Evolutionary conservation across 2,329 filamentous ascomycete genomes (phyloP).

Genomic region (Lojkania enalia): DNA sequence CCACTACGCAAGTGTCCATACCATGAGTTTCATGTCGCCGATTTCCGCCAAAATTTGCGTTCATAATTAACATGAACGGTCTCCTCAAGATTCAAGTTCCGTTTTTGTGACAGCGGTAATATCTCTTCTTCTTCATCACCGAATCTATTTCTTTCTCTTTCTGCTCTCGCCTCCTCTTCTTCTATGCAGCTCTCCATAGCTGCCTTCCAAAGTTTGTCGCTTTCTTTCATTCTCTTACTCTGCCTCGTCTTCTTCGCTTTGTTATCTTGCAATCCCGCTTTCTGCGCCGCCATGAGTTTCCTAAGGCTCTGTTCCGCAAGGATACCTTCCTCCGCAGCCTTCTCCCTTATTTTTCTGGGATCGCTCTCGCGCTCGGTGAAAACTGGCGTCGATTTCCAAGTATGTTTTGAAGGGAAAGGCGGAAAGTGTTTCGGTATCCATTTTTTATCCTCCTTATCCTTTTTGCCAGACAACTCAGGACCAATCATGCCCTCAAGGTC

Average conservation of each 20-base stretch:
- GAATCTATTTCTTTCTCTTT: slow-evolving; percentile 22
- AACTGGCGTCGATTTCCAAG: slow-evolving; percentile 63
- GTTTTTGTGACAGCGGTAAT: slow-evolving; percentile 34
- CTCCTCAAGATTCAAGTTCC: slow-evolving; percentile 36
- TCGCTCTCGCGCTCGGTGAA: slow-evolving; percentile 63
- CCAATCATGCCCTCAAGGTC: slow-evolving; percentile 56
- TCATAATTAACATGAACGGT: slow-evolving; percentile 62
- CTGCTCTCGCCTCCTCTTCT: slow-evolving; percentile 43
- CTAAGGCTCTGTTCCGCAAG: slow-evolving; percentile 67
- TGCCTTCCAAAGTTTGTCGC: slow-evolving; percentile 60
- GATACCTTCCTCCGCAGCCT: slow-evolving; percentile 66
- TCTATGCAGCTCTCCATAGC: slow-evolving; percentile 56
- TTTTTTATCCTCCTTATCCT: slow-evolving; percentile 50
- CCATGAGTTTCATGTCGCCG: too few species aligned
- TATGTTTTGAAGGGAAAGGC: slow-evolving; percentile 64
- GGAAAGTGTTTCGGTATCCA: slow-evolving; percentile 66
- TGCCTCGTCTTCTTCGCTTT: slow-evolving; percentile 47
- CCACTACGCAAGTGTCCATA: too few species aligned
- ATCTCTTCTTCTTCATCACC: slow-evolving; percentile 7
- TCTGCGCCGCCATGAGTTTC: slow-evolving; percentile 57
- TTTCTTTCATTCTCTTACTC: slow-evolving; percentile 40
- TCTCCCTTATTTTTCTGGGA: slow-evolving; percentile 62
- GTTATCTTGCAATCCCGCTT: slow-evolving; percentile 49
- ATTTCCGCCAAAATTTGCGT: slow-evolving; percentile 60
- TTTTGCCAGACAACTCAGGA: slow-evolving; percentile 53